Base-by-base conservation (phyloP, 495 filamentous ascomycete genomes). In the Aspergillus leporis region DNA sequence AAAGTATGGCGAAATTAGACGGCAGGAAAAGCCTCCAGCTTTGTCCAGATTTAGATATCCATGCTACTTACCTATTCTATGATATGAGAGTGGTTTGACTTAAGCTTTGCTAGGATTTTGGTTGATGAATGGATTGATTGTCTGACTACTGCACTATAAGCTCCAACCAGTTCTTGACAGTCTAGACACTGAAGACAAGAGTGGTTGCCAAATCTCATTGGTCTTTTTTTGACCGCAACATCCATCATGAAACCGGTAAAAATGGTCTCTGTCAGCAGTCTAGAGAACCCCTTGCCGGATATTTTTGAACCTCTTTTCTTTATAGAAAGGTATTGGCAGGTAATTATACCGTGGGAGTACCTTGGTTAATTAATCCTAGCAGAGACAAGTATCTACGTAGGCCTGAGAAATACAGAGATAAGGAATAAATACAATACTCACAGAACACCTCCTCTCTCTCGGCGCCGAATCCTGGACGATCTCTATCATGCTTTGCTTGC, bases 221-320 rank as follows among this genome's bases (percentile, higher is more conserved):
- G 38, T n/a, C 38, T 41, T n/a, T 41, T n/a, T 41, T 41, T 41
- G 38, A 41, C 38, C 38, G 38, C 38, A 41, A 41, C 5, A 41
- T 41, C 38, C 38, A 41, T 41, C 38, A 41, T 41, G 38, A 41
- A 41, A 41, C 38, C 38, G 38, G 38, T n/a, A n/a, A 16, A n/a
- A 16, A 16, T n/a, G 4, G 38, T 41, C 38, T n/a, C 38, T 41
- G 38, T 41, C 38, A 41, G 38, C 38, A 41, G 38, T 41, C 38
- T 41, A 41, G 38, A 38, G n/a, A 38, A 12, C 38, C 38, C 38
- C 38, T 41, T 41, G 38, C 38, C 38, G 38, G 38, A 41, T 41
- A n/a, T 41, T 41, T 41, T 41, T 41, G n/a, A 7, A 5, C 16
- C 5, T 41, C 16, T n/a, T 41, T 41, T 41, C n/a, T 2, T 41